Percentiles rank a stretch among this genome's conserved stretches.
Evolutionary conservation across 257 asterid species (phyloP).

Genomic region (Solanum arcanum): DNA sequence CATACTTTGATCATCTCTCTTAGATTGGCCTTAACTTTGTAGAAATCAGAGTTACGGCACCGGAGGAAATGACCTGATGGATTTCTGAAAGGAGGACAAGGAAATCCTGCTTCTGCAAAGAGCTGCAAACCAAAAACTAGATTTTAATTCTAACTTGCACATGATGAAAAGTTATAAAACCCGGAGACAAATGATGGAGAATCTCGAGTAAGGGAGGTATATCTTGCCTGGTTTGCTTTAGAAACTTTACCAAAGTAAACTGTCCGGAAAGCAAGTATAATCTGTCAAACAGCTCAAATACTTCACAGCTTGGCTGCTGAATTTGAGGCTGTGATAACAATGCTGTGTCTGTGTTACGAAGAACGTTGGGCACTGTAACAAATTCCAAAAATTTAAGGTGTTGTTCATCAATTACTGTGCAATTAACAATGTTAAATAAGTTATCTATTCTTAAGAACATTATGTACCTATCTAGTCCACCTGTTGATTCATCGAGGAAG

Average conservation of each 20-base stretch:
- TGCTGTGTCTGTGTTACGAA: conserved; percentile 83
- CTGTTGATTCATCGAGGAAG: conserved; percentile 23
- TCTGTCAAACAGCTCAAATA: conserved; percentile 82
- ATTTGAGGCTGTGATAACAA: conserved; percentile 69
- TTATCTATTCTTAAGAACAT: background rate
- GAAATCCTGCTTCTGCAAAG: conserved; percentile 88
- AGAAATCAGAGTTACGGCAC: conserved; percentile 81
- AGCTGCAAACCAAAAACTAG: conserved; percentile 39
- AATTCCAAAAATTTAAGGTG: background rate
- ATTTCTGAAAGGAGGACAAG: conserved; percentile 81
- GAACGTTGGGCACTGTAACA: conserved; percentile 80
- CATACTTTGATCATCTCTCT: conserved; percentile 89
- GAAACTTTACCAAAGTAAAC: conserved; percentile 87
- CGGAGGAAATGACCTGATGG: conserved; percentile 91
- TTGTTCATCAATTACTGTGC: background rate
- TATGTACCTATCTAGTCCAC: conserved; percentile 36
- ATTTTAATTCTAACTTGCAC: no score
- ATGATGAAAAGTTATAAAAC: no score
- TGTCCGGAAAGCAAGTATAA: conserved; percentile 75
- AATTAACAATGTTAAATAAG: no score
- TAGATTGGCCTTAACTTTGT: conserved; percentile 89
- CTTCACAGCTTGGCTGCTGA: conserved; percentile 97
- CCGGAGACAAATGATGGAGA: no score
- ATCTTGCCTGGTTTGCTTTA: conserved; percentile 68
- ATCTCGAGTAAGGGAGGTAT: background rate